Evolutionary conservation across 2,329 filamentous ascomycete genomes (phyloP), one percentile per base, ranked within the genome.

Genomic region (Diaporthe sp.): DNA sequence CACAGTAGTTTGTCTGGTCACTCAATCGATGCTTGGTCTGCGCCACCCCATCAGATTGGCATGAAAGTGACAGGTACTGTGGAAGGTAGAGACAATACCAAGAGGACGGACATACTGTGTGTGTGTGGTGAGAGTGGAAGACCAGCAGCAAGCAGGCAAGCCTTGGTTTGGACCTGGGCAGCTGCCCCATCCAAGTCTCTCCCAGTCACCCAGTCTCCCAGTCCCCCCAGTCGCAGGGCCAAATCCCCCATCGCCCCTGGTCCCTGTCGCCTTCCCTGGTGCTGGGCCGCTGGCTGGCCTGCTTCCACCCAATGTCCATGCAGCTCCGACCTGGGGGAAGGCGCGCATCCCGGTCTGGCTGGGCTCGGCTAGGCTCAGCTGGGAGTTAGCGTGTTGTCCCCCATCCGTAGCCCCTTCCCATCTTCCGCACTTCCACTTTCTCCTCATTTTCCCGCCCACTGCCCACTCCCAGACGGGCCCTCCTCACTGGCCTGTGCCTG

Each of bases 361-460:
- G 47, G 47, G 12, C 22, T 68, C 64, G 45, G 45, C 64, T 68
- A 68, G 47, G 64, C 64, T 68, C 64, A 68, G 64, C 64, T 68
- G n/a, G 64, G 47, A 28, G 7, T 25, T 68, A 68, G 64, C 45
- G 64, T 22, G 47, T 25, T 22, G 54, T 58, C 66, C 54, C 67
- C 58, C 50, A 60, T 73, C 54, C 55, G 60, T 68, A 61, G 47
- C 58, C 71, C 66, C 71, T 71, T 70, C 57, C 57, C 66, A 45
- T 57, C 73, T 71, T 71, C 72, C 67, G 58, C 52, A 54, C 74
- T 45, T 66, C 50, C 35, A 71, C 52, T 40, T 75, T 57, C 74
- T 75, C 74, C 74, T 75, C 74, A 75, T 75, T 68, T 66, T 66
- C 71, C 74, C 40, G 74, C 61, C 38, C 45, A 69, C 40, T 64